A percentile compares a stretch with the other conserved stretches of the same genome.
Conservation (phyloP, 1,284 basidiomycete species). For the Coniferiporia weirii region DNA sequence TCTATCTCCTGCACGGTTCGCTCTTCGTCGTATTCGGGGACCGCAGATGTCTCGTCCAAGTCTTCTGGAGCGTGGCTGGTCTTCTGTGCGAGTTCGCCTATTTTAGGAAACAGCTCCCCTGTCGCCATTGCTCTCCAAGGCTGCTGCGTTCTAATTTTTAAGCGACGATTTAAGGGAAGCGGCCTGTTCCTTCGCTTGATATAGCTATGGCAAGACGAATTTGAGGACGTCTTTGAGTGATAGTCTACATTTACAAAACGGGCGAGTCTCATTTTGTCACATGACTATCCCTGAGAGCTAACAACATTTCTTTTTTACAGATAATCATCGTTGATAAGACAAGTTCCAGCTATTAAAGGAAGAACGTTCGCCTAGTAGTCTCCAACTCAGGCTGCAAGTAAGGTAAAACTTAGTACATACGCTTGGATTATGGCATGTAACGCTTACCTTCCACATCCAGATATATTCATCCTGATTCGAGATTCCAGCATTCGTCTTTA, state of each 20-base stretch:
- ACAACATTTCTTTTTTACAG: too few relatives aligned
- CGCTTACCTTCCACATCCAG: conserved; percentile 76
- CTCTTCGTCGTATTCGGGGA: conserved; percentile 44
- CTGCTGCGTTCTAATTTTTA: too few relatives aligned
- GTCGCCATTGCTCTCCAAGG: too few relatives aligned
- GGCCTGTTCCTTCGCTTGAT: too few relatives aligned
- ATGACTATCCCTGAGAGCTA: too few relatives aligned
- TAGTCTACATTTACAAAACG: too few relatives aligned
- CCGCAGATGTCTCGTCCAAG: conserved; percentile 20
- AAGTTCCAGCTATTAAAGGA: conserved; percentile 44
- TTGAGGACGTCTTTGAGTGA: too few relatives aligned
- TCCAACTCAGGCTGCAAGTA: conserved; percentile 65
- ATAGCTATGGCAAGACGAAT: too few relatives aligned
- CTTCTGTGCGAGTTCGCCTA: conserved; percentile 40
- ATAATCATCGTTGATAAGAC: too few relatives aligned
- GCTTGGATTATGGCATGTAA: not conserved
- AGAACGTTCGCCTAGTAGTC: conserved; percentile 74
- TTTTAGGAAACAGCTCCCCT: conserved; percentile 40
- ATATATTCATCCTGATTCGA: conserved; percentile 66
- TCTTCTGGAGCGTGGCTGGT: conserved; percentile 30
- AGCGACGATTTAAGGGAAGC: too few relatives aligned
- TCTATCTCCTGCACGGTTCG: conserved; percentile 79
- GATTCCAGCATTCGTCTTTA: conserved; percentile 31
- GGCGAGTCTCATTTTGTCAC: too few relatives aligned
- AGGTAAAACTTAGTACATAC: not conserved